Evolutionary conservation across 495 filamentous ascomycete species (phyloP).

Genomic region (Chlorociboria aeruginascens): DNA sequence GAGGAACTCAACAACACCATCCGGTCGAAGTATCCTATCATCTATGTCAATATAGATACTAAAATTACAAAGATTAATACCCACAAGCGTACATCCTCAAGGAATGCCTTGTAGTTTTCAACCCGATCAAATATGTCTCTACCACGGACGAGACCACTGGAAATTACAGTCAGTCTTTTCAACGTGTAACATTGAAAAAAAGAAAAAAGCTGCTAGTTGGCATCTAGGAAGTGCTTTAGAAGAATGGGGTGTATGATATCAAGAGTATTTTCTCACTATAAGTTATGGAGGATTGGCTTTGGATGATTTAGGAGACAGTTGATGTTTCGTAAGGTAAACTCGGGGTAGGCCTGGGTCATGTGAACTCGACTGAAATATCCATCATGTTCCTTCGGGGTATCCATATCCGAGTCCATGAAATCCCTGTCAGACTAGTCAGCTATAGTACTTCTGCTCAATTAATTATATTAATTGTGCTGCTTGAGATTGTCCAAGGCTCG

Average conservation of each 20-base stretch:
- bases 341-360: slow-evolving; percentile 8
- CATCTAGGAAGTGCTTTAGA: too few relatives aligned
- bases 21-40: slow-evolving; percentile 14
- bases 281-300: slow-evolving; percentile 13
- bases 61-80: neutral
- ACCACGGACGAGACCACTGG: slow-evolving; percentile 11
- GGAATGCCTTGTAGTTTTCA: slow-evolving; percentile 17
- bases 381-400: neutral
- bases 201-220: too few relatives aligned
- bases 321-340: slow-evolving; percentile 18
- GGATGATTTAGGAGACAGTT: slow-evolving; percentile 10
- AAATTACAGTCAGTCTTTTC: too few relatives aligned
- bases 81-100: slow-evolving; percentile 17
- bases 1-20: slow-evolving; percentile 20
- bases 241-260: too few relatives aligned
- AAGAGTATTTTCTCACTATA: neutral
- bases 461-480: neutral
- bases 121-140: slow-evolving; percentile 15
- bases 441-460: neutral
- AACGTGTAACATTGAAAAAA: too few relatives aligned
- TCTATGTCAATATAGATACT: neutral
- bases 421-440: slow-evolving; percentile 4
- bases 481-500: neutral
- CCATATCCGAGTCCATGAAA: slow-evolving; percentile 5
- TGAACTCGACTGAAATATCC: slow-evolving; percentile 14